These are phyloP conservation scores for Mollisia scopiformis DNA, from an alignment of 2,329 filamentous ascomycete species.

Conservation along the genomic window DNA sequence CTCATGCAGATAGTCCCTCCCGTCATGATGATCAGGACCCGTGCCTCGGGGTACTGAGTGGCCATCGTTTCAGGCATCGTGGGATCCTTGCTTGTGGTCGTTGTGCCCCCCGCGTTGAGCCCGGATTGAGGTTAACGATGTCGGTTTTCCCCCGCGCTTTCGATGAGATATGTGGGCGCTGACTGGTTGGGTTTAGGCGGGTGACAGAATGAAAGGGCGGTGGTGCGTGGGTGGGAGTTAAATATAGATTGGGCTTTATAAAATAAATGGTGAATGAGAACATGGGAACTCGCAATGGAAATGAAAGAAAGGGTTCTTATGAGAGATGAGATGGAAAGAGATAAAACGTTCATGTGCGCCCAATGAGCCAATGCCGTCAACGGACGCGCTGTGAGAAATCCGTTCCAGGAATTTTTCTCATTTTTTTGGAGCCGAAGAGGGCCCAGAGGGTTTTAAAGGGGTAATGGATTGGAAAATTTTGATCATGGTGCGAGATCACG, in stretches of 20 bases:
- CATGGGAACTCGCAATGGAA: no score
- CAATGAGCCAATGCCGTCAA: constrained; percentile 1
- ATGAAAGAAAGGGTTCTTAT: not conserved
- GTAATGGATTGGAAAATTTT: not conserved
- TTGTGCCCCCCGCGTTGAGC: not conserved
- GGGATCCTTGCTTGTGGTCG: not conserved
- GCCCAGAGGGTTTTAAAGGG: not conserved
- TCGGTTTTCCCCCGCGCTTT: not conserved
- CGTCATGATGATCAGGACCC: constrained; percentile 70
- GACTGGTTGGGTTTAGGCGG: not conserved
- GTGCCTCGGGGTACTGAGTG: constrained; percentile 51
- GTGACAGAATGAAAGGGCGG: not conserved
- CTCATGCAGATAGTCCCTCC: constrained; percentile 73
- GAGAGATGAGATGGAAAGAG: not conserved
- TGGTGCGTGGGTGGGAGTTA: not conserved
- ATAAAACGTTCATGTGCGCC: not conserved
- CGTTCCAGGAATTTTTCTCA: not conserved
- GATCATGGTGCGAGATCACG: not conserved
- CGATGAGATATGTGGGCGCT: not conserved
- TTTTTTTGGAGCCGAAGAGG: not conserved
- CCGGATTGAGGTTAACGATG: not conserved
- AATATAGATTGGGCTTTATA: not conserved
- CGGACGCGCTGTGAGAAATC: constrained; percentile 2
- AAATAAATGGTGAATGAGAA: no score
- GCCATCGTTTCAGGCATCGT: not conserved